Base-by-base conservation (phyloP, 768 basidiomycete genomes). In the Neoboletus magnificus region DNA sequence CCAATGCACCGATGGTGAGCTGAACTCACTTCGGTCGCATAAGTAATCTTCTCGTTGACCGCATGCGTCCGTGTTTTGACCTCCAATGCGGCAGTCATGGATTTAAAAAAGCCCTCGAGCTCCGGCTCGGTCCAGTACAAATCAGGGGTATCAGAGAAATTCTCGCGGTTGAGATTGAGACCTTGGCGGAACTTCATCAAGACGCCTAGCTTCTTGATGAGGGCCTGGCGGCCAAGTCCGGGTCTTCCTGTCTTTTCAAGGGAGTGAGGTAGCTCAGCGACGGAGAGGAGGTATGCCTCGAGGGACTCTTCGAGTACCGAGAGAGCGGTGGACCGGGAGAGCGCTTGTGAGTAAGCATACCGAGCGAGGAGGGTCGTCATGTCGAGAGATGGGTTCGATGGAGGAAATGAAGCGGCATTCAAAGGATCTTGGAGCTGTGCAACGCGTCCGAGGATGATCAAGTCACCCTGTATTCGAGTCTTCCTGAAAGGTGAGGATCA, bases 51-150 rank as follows among this genome's bases (percentile, higher is more conserved):
- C 65, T 93, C 91, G 66, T 96, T 95, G 51, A 95, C 82, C 0
- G 87, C 83, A 32, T 83, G 80, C 2, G 91, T 89, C 20, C 96
- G 82, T 27, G 83, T 76, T 64, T 85, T 87, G 60, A 98, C 86
- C 67, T 98, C 96, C 25, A 98, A 77, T 6, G 96, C 93, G 37
- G 82, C 76, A 55, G 85, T 91, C 65, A 98, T 75, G 2, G 87
- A 86, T 62, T 91, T 87, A 73, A 98, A 98, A 67, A 89, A 86
- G 18, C 79, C 87, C 76, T 98, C 95, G 6, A 98, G 78, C 58
- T 87, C 89, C 1, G 94, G 92, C 66, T 97, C 92, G 18, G 88
- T 80, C 95, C 96, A 98, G 69, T 97, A 94, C 61, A 98, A 87
- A 71, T 97, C 90, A 0, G 91, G 92, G 1, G 86, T 85, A 64